Base-by-base conservation (phyloP, 1,284 basidiomycete species). In the Jaminaea rosea region DNA sequence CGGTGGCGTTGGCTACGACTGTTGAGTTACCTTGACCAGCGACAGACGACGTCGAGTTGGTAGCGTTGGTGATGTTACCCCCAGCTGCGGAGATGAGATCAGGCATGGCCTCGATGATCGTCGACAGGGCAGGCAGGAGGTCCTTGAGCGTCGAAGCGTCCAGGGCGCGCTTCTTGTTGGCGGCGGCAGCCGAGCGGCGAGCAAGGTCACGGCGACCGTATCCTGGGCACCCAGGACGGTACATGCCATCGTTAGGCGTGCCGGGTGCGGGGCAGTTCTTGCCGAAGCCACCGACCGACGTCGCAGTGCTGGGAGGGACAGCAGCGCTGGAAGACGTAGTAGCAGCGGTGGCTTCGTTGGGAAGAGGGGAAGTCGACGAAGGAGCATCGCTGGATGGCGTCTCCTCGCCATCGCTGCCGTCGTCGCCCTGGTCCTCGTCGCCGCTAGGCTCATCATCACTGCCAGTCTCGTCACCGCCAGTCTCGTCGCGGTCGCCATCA, bases 161-260 rank as follows among this genome's bases (percentile, higher is more conserved):
- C 0, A 59, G 9, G 32, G 57, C 46, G 57, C 56, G 24, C 52
- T 49, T 36, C 15, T 10, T 13, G n/a, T 29, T 39, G 21, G 26
- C 50, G 10, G 15, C 8, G 9, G 29, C 8, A 9, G n/a, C 21
- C 9, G 37, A 41, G 9, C 58, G 53, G 28, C 54, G 32, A 27
- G 52, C 52, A 15, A 63, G 34, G 29, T 61, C 59, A 34, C 63
- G 59, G 10, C 58, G 54, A 27, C 62, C 63, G 53, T 66, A 66
- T 8, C 63, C 63, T 17, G 62, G 62, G 54, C 63, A 66, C 13
- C 57, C 57, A 17, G 63, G 60, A 5, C 62, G 51, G 56, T 64
- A 66, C 59, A 58, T 58, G 26, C 63, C 63, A 41, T 63, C 60
- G 46, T 66, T 66, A 36, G 54, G 60, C 3, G 58, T 60, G 13